Conservation (phyloP, 2,329 filamentous ascomycete genomes). For the Pyrenochaeta sp. region DNA sequence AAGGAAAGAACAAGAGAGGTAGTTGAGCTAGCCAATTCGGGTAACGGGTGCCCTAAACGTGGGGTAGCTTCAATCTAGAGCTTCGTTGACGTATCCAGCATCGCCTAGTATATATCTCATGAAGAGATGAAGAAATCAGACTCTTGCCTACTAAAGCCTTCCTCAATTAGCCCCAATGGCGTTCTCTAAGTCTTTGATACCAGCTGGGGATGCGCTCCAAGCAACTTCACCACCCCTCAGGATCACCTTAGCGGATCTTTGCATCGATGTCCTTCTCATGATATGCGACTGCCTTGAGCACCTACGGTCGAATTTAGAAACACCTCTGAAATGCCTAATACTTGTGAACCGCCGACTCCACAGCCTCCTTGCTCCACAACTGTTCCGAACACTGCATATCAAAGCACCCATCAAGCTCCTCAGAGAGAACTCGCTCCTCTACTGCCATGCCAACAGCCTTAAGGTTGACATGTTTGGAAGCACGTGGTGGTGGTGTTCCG, state of each 20-base stretch:
- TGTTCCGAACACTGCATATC: conserved; percentile 24
- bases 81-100: background rate
- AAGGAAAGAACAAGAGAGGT: too few species aligned
- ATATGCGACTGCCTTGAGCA: conserved; percentile 19
- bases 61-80: background rate
- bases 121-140: too few species aligned
- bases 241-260: conserved; percentile 14
- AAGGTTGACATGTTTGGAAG: conserved; percentile 30
- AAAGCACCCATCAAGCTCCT: conserved; percentile 21
- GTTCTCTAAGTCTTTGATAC: background rate
- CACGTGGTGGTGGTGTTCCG: too few species aligned
- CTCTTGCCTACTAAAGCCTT: too few species aligned
- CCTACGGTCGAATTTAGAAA: too few species aligned
- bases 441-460: conserved; percentile 13
- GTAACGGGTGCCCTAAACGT: background rate
- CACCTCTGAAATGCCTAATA: conserved; percentile 15
- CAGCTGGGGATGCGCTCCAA: background rate
- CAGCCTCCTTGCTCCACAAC: conserved; percentile 9
- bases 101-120: too few species aligned
- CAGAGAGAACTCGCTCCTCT: too few species aligned
- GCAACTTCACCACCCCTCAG: background rate
- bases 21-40: background rate
- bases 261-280: conserved; percentile 24
- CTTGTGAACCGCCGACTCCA: conserved; percentile 19
- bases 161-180: too few species aligned